phyloP scores from a whole-genome alignment of 2,329 filamentous ascomycete species.

The Thelonectria olida region DNA sequence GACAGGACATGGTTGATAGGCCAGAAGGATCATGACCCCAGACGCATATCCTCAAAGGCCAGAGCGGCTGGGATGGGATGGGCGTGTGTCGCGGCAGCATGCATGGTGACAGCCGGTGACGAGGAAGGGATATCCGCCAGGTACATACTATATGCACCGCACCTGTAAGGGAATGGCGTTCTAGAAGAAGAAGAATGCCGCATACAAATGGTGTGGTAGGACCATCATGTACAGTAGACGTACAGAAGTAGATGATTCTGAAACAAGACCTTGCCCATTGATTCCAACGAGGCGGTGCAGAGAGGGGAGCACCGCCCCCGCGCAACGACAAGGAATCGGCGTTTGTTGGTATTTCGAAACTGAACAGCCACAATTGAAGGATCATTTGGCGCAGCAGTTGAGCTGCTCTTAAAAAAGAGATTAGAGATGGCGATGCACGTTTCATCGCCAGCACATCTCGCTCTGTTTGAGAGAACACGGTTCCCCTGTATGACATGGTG shows the following conservation, averaged over 20 bases:
- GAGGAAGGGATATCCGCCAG: background rate
- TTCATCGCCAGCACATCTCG: conserved; percentile 12
- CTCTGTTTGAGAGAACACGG: background rate
- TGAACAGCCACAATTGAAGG: conserved; percentile 24
- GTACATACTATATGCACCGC: background rate
- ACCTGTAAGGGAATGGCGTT: conserved; percentile 2
- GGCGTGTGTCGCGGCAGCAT: background rate
- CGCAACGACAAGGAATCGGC: conserved; percentile 2
- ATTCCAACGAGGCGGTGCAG: conserved; percentile 23
- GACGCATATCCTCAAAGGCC: conserved; percentile 6
- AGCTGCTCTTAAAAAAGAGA: conserved; percentile 13
- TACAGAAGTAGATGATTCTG: conserved; percentile 22
- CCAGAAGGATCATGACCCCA: conserved; percentile 19
- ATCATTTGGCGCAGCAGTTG: conserved; percentile 21
- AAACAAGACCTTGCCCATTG: conserved; percentile 25
- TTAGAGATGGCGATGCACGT: conserved; percentile 15
- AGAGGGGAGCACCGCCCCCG: conserved; percentile 11
- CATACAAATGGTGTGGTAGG: conserved; percentile 20
- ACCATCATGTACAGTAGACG: background rate
- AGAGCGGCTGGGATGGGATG: background rate
- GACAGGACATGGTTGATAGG: conserved; percentile 8
- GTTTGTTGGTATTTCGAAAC: conserved; percentile 13
- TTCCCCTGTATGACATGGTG: conserved; percentile 20
- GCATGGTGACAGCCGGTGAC: conserved; percentile 12
- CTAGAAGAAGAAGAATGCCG: conserved; percentile 24